phyloP scores from a whole-genome alignment of 140 eudicot species.

The Oenanthe javanica region DNA sequence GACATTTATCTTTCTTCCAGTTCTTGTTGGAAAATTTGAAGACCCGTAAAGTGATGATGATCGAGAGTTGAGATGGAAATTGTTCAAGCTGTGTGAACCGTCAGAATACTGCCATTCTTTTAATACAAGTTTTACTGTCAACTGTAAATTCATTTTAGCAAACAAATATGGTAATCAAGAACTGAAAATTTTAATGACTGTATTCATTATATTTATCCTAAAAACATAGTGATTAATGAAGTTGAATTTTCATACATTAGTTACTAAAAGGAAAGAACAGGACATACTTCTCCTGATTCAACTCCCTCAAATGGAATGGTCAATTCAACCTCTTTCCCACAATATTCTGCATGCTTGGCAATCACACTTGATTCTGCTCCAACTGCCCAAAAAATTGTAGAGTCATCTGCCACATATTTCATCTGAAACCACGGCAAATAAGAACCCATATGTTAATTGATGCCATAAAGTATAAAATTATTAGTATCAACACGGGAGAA shows the following conservation, averaged over 20 bases:
- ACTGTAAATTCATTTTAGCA: slow-evolving; percentile 33
- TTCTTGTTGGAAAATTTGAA: slow-evolving; percentile 45
- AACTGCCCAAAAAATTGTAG: slow-evolving; percentile 93
- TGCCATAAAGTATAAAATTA: background rate
- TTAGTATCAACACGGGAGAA: background rate
- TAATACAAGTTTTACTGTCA: slow-evolving; percentile 66
- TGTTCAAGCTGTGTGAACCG: slow-evolving; percentile 62
- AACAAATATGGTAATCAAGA: background rate
- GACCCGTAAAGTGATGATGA: slow-evolving; percentile 42
- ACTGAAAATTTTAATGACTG: background rate
- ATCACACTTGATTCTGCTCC: slow-evolving; percentile 72
- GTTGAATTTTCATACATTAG: background rate
- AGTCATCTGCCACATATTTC: slow-evolving; percentile 74
- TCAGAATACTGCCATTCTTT: slow-evolving; percentile 97
- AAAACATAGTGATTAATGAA: background rate
- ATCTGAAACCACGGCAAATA: slow-evolving; percentile 32
- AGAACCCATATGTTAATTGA: background rate
- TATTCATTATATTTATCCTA: background rate
- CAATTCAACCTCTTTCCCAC: slow-evolving; percentile 87
- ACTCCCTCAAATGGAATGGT: slow-evolving; percentile 81
- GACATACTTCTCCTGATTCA: slow-evolving; percentile 66
- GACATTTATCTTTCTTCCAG: slow-evolving; percentile 77
- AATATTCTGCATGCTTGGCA: slow-evolving; percentile 67
- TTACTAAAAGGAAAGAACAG: background rate
- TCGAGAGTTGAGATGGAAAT: slow-evolving; percentile 41